Conservation (phyloP, 768 basidiomycete genomes). For the Vishniacozyma victoriae region DNA sequence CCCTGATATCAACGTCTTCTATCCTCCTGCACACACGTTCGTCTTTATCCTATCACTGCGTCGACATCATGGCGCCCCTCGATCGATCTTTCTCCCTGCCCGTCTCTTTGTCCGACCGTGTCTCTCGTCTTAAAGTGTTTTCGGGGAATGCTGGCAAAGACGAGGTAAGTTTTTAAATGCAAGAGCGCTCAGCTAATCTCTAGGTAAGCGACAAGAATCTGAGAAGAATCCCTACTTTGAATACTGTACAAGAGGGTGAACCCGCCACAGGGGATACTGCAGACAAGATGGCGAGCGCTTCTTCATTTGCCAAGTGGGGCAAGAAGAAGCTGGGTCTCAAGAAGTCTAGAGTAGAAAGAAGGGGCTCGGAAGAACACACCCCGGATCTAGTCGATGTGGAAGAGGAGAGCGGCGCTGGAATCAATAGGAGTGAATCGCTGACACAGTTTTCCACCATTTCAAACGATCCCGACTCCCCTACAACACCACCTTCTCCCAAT, state of each 20-base stretch:
- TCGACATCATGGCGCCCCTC: constrained; percentile 36
- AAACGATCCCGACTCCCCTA: too few relatives aligned
- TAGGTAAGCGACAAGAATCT: constrained; percentile 28
- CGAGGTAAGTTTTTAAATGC: constrained; percentile 33
- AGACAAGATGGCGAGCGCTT: too few relatives aligned
- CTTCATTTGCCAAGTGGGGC: too few relatives aligned
- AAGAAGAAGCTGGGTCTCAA: too few relatives aligned
- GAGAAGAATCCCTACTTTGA: too few relatives aligned
- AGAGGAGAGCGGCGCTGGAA: constrained; percentile 1
- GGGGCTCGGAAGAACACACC: too few relatives aligned
- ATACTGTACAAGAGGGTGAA: constrained; percentile 9
- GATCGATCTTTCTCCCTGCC: constrained; percentile 44
- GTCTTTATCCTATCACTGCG: neutral
- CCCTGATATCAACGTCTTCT: neutral
- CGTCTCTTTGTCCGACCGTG: constrained; percentile 38
- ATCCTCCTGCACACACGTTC: neutral
- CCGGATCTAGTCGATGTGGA: too few relatives aligned
- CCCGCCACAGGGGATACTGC: too few relatives aligned
- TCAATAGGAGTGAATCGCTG: constrained; percentile 4
- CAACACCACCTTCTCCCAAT: neutral
- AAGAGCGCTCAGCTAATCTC: neutral
- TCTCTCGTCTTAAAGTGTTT: constrained; percentile 41
- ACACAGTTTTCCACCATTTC: constrained; percentile 1
- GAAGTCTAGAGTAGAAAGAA: too few relatives aligned
- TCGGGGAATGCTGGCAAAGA: constrained; percentile 38